These are phyloP conservation scores for Albatrellus ellisii DNA, from an alignment of 768 basidiomycete species.

Conservation along the genomic window DNA sequence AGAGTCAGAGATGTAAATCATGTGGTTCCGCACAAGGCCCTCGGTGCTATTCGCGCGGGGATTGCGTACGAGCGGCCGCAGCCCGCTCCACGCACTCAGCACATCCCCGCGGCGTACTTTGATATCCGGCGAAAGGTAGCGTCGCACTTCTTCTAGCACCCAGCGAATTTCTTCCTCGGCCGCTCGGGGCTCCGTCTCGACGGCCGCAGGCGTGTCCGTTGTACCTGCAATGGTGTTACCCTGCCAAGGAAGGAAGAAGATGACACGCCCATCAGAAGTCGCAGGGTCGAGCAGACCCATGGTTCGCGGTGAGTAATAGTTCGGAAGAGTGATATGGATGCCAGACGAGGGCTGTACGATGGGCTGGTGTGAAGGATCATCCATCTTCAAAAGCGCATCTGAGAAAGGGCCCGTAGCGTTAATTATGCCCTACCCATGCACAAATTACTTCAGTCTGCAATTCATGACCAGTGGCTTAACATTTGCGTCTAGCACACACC, in stretches of 20 bases:
- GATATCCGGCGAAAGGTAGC: conserved; percentile 86
- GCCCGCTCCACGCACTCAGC: conserved; percentile 86
- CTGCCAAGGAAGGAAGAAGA: conserved; percentile 99
- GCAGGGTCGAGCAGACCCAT: conserved; percentile 95
- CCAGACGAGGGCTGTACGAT: conserved; percentile 92
- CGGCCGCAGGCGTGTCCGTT: conserved; percentile 72
- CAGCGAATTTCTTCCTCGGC: conserved; percentile 92
- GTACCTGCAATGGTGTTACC: conserved; percentile 97
- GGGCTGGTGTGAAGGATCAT: conserved; percentile 60
- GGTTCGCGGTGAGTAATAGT: conserved; percentile 88
- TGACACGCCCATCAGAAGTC: conserved; percentile 92
- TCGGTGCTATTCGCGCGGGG: conserved; percentile 66
- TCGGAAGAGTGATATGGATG: conserved; percentile 91
- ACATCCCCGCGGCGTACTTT: conserved; percentile 91
- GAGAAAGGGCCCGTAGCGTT: conserved; percentile 96
- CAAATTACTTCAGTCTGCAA: background rate
- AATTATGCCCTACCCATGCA: conserved; percentile 63
- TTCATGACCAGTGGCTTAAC: background rate
- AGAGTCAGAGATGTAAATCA: conserved; percentile 71
- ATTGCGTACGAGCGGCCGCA: conserved; percentile 83
- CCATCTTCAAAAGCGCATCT: conserved; percentile 74
- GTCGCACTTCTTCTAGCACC: conserved; percentile 87
- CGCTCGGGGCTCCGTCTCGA: conserved; percentile 66
- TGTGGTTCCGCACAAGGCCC: conserved; percentile 84
- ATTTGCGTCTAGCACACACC: conserved; percentile 22